Evolutionary conservation across 768 basidiomycete species (phyloP).

Genomic region (Mycena floridula): DNA sequence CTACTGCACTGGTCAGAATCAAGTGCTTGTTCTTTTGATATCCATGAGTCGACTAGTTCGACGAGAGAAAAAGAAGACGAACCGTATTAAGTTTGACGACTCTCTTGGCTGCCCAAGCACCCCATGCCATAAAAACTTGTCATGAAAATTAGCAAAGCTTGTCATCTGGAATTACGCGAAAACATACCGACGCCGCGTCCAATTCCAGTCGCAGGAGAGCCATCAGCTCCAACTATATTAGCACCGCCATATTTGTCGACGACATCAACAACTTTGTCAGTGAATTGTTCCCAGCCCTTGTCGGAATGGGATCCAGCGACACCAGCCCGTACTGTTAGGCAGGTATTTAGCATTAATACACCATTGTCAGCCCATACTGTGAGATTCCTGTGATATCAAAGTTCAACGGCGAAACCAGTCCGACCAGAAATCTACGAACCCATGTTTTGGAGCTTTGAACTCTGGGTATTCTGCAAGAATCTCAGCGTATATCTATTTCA

Average conservation of each 20-base stretch:
- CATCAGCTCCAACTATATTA: slow-evolving; percentile 41
- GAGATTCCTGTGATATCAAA: slow-evolving; percentile 46
- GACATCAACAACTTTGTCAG: slow-evolving; percentile 69
- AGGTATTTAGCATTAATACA: slow-evolving; percentile 90
- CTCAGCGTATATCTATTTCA: slow-evolving; percentile 75
- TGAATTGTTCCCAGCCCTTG: slow-evolving; percentile 90
- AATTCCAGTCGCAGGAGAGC: slow-evolving; percentile 35
- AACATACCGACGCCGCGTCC: slow-evolving; percentile 68
- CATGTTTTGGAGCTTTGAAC: slow-evolving; percentile 77
- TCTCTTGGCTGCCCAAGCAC: slow-evolving; percentile 78
- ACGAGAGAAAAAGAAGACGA: neutral
- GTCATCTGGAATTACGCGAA: no score
- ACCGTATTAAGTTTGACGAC: slow-evolving; percentile 75
- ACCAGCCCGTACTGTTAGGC: slow-evolving; percentile 76
- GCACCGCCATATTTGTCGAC: slow-evolving; percentile 75
- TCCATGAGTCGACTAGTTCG: neutral
- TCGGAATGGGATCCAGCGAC: slow-evolving; percentile 76
- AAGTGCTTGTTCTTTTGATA: slow-evolving; percentile 64
- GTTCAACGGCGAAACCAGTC: no score
- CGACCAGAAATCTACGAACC: slow-evolving; percentile 50
- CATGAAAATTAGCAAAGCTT: no score
- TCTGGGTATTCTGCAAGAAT: slow-evolving; percentile 76
- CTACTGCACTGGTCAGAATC: slow-evolving; percentile 68
- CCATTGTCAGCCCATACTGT: slow-evolving; percentile 78
- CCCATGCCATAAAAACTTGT: slow-evolving; percentile 91